Base-by-base conservation (phyloP, 2,329 filamentous ascomycete species). In the Colletotrichum scovillei region DNA sequence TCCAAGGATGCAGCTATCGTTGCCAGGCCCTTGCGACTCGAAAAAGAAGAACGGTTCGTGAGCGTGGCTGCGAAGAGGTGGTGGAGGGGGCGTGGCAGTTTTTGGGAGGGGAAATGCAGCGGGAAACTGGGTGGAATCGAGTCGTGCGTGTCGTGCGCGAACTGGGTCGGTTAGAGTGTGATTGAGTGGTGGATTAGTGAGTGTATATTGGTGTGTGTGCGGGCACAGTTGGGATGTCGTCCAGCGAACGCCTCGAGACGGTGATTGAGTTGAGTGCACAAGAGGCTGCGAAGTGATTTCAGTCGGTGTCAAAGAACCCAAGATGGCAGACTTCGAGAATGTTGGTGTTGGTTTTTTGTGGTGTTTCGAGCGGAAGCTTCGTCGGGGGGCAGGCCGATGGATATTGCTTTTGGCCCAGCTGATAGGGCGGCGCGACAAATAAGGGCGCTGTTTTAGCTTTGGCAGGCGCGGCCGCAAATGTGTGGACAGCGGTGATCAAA, bases 241-340 rank as follows among this genome's bases (percentile, higher is more conserved):
- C 72, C 72, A 74, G 72, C 72, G 72, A 74, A 74, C 63, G 72
- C 68, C 69, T 67, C 72, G 62, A 63, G 42, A 74, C 35, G 59
- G 38, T 19, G 30, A 57, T 49, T 56, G 59, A 58, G 38, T 38
- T 49, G 72, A 38, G 55, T n/a, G 22, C 32, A 28, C 42, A 35
- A 26, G 35, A n/a, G 53, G 35, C 63, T 26, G 63, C 32, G 19
- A 16, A 30, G 53, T 16, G 58, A 30, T 52, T 52, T 38, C 32
- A 55, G 35, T 64, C 38, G 57, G 32, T 65, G 7, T 65, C 35
- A 59, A 42, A 35, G 46, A 65, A 28, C 60, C 60, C 56, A 70
- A 73, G 70, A 73, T 65, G 70, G 70, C 60, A 73, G 70, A 73
- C 67, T 73, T 70, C 60, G 63, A 68, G 67, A 73, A 70, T 70